Conservation (phyloP, 2,329 filamentous ascomycete genomes). For the Thielaviopsis musarum region DNA sequence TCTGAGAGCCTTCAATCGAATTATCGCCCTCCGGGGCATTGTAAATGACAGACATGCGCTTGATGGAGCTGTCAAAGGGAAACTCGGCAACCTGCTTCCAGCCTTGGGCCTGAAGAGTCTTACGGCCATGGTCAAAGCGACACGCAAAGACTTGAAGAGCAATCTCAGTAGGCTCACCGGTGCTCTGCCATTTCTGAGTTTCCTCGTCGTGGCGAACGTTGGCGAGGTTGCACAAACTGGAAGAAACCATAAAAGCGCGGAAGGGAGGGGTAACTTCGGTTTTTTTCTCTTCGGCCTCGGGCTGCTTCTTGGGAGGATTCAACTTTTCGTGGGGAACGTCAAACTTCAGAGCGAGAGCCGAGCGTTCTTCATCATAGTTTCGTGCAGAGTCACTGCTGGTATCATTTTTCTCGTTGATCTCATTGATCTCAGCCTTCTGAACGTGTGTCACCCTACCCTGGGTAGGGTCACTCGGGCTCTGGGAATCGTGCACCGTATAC, state of each 20-base stretch:
- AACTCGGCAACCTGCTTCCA: slow-evolving; percentile 54
- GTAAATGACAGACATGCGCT: slow-evolving; percentile 67
- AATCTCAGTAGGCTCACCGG: slow-evolving; percentile 58
- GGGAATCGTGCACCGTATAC: slow-evolving; percentile 44
- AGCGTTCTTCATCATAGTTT: slow-evolving; percentile 44
- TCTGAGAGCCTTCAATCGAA: slow-evolving; percentile 22
- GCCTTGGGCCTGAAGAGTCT: slow-evolving; percentile 30
- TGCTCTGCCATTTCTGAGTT: slow-evolving; percentile 45
- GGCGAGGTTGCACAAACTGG: slow-evolving; percentile 49
- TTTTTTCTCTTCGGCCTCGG: slow-evolving; percentile 20
- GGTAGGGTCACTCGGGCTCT: slow-evolving; percentile 44
- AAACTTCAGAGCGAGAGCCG: slow-evolving; percentile 41
- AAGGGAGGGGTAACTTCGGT: slow-evolving; percentile 34
- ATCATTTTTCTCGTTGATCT: neutral
- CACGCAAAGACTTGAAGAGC: slow-evolving; percentile 60
- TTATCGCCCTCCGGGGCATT: slow-evolving; percentile 28
- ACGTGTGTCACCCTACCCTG: slow-evolving; percentile 35
- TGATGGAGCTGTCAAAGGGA: slow-evolving; percentile 63
- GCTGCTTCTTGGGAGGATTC: slow-evolving; percentile 18
- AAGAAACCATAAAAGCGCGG: slow-evolving; percentile 33
- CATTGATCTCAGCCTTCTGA: slow-evolving; percentile 17
- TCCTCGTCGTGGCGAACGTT: slow-evolving; percentile 38
- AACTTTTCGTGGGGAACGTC: slow-evolving; percentile 43
- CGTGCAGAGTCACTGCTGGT: slow-evolving; percentile 18
- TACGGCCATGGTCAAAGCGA: slow-evolving; percentile 45